phyloP scores from a whole-genome alignment of 106 monocot genomes.

The Allium cepa region DNA sequence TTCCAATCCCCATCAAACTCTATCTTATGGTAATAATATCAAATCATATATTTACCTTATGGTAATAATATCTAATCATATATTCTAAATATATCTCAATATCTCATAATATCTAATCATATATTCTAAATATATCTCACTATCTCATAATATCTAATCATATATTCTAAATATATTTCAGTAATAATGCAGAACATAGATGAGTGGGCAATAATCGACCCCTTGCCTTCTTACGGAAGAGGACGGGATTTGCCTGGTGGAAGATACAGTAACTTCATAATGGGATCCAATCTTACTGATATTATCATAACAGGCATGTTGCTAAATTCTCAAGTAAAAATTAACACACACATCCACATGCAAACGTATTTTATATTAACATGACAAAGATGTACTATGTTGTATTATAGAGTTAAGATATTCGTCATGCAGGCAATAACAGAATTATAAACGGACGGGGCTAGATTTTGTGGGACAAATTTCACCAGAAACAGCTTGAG shows the following conservation, averaged over 20 bases:
- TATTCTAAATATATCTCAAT: no score
- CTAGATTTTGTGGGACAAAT: slow-evolving; percentile 75
- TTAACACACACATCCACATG: neutral
- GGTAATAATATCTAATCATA: no score
- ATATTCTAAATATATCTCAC: no score
- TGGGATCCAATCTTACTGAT: slow-evolving; percentile 41
- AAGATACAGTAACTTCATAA: slow-evolving; percentile 39
- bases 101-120: no score
- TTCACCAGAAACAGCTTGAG: slow-evolving; percentile 33
- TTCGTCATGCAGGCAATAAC: slow-evolving; percentile 39
- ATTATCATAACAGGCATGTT: slow-evolving; percentile 33
- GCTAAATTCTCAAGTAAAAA: neutral
- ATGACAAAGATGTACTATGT: no score
- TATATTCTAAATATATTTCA: no score
- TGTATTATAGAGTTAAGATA: neutral
- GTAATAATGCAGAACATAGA: slow-evolving; percentile 14
- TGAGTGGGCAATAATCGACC: slow-evolving; percentile 39
- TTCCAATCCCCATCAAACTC: no score
- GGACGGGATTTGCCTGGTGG: slow-evolving; percentile 31
- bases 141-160: neutral
- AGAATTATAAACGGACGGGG: slow-evolving; percentile 81
- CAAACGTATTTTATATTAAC: neutral
- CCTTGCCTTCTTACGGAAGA: slow-evolving; percentile 51
- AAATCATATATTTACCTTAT: no score
- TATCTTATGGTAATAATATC: no score